These are phyloP conservation scores for Malus sieversii DNA, from an alignment of 306 rosid species.

Conservation along the genomic window DNA sequence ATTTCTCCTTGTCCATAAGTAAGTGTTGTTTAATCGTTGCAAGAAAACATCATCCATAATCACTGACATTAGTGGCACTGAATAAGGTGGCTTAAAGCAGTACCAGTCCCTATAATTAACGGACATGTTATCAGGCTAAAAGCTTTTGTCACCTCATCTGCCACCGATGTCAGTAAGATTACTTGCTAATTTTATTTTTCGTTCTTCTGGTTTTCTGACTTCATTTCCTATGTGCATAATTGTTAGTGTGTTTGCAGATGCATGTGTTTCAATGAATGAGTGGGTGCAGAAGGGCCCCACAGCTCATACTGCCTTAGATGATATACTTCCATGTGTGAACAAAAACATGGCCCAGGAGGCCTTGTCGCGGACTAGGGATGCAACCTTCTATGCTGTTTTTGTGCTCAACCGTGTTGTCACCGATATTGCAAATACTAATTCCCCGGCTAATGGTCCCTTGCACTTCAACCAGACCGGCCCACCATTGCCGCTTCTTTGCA, in stretches of 20 bases:
- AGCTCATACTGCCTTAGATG: slow-evolving; percentile 69
- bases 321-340: slow-evolving; percentile 72
- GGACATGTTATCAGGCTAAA: neutral
- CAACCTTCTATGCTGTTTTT: slow-evolving; percentile 26
- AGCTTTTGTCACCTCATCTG: neutral
- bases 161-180: too few relatives aligned
- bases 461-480: slow-evolving; percentile 67
- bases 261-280: slow-evolving; percentile 81
- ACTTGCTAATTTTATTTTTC: neutral
- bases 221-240: neutral
- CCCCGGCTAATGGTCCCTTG: slow-evolving; percentile 23
- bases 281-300: slow-evolving; percentile 63
- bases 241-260: slow-evolving; percentile 55
- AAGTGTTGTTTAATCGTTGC: slow-evolving; percentile 19
- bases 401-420: slow-evolving; percentile 30
- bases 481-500: slow-evolving; percentile 54
- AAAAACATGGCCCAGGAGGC: slow-evolving; percentile 43
- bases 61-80: neutral
- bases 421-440: slow-evolving; percentile 21
- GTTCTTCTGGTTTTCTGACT: neutral
- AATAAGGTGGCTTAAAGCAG: neutral
- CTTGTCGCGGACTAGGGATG: slow-evolving; percentile 30
- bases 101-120: neutral
- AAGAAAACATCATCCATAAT: neutral
- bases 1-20: slow-evolving; percentile 80